Evolutionary conservation across 768 basidiomycete species (phyloP), one percentile per base, ranked within the genome.

Genomic region (Gyrodon lividus): DNA sequence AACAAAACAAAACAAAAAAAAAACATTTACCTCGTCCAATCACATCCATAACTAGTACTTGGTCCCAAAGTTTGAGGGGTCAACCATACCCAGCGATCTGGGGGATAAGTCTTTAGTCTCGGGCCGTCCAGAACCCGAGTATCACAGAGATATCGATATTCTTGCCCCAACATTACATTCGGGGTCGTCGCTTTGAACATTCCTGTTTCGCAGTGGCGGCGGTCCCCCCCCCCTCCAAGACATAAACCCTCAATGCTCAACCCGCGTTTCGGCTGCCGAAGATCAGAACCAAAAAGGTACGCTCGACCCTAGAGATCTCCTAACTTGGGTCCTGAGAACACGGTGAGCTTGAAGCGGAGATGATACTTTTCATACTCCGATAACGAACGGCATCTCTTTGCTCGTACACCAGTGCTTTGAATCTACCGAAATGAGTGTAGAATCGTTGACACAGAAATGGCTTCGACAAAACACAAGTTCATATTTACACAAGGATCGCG

Each of bases 391-490:
- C 41, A 41, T 43, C 43, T 17, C 35, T 7, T 14, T 17, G 26
- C 24, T 12, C 42, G 10, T 12, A 14, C 43, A 22, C n/a, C 13
- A 19, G 30, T 31, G 13, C 8, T 6, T 40, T 26, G 35, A 31
- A 45, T 57, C 22, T 30, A 37, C 33, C 40, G 50, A 33, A 20
- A 68, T 67, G 67, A 69, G 66, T 62, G 58, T 65, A 17, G 66
- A 69, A 43, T 65, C 70, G 6, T 63, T 72, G 46, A 74, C 72
- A 10, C 75, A 74, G 45, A 69, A 67, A 56, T 92, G 89, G 89
- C 77, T 92, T 53, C 76, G 79, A 23, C 78, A 87, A 56, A 81
- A 84, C 56, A 72, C 79, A 51, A 74, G 72, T 54, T 63, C 79
- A 20, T 94, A 94, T 61, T 60, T 70, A 3, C 62, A 77, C 46